A percentile compares a stretch with the other conserved stretches of the same genome.
Evolutionary conservation across 495 filamentous ascomycete genomes (phyloP).

Genomic region (Hyaloscypha hepaticicola): DNA sequence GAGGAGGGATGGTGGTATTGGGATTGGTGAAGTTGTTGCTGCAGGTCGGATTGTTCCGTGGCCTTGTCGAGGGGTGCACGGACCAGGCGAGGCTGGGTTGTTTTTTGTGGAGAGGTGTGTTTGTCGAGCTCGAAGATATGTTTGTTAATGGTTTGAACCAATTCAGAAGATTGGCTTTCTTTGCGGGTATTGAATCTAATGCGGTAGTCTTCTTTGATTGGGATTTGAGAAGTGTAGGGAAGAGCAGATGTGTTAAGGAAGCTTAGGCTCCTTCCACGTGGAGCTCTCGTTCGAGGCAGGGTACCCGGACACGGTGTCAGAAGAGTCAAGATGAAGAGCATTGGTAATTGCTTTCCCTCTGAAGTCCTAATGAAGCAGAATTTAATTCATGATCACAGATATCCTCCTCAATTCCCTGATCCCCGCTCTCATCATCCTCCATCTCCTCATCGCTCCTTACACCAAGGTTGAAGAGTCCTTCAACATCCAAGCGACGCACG

Average conservation of each 20-base stretch:
- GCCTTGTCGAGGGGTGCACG: slow-evolving; percentile 12
- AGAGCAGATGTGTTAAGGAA: neutral
- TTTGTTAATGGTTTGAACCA: neutral
- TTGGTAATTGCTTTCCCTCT: slow-evolving; percentile 1
- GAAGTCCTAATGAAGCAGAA: neutral
- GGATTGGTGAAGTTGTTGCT: slow-evolving; percentile 19
- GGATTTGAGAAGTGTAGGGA: neutral
- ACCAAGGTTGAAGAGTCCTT: slow-evolving; percentile 99
- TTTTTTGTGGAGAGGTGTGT: neutral
- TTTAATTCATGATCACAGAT: slow-evolving; percentile 40
- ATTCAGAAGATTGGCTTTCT: neutral
- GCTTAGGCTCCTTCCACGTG: slow-evolving; percentile 9
- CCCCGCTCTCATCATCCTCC: slow-evolving; percentile 65
- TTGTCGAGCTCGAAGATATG: neutral
- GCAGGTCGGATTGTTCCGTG: slow-evolving; percentile 39
- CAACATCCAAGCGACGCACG: slow-evolving; percentile 93
- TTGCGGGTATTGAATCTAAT: neutral
- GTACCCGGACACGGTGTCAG: neutral
- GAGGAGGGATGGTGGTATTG: neutral
- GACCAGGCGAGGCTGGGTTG: slow-evolving; percentile 22
- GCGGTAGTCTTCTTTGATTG: neutral
- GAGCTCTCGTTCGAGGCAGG: slow-evolving; percentile 1
- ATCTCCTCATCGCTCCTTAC: slow-evolving; percentile 80
- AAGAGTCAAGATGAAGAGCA: slow-evolving; percentile 24
- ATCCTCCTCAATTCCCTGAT: slow-evolving; percentile 54